Percentiles rank a stretch among this genome's conserved stretches.
phyloP scores from a whole-genome alignment of 306 rosid species.

The Medicago ruthenica region DNA sequence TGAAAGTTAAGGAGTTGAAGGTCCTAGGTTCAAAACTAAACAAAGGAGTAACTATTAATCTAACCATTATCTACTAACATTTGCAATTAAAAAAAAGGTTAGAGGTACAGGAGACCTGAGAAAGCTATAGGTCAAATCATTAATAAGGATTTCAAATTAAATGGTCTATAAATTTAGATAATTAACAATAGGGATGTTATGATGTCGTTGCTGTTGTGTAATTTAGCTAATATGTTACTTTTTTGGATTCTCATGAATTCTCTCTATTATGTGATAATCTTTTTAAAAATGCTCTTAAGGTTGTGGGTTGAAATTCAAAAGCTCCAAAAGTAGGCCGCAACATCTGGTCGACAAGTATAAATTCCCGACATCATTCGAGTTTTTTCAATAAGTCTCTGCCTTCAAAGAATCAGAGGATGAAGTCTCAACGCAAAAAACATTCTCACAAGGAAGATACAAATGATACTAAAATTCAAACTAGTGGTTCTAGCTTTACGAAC shows the following conservation, averaged over 20 bases:
- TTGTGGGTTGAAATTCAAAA: slow-evolving; percentile 88
- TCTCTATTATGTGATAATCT: neutral
- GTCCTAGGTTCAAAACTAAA: too few relatives aligned
- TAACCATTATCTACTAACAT: too few relatives aligned
- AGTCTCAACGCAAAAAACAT: slow-evolving; percentile 60
- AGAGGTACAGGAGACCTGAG: too few relatives aligned
- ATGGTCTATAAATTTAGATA: too few relatives aligned
- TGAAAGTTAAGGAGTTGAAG: too few relatives aligned
- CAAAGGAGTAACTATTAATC: too few relatives aligned
- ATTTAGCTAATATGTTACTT: neutral
- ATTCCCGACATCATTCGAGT: slow-evolving; percentile 80
- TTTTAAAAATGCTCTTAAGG: slow-evolving; percentile 44
- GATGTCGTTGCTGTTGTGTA: neutral
- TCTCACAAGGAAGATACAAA: slow-evolving; percentile 48
- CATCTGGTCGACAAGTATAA: slow-evolving; percentile 93
- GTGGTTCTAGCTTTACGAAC: too few relatives aligned
- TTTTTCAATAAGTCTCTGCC: slow-evolving; percentile 68
- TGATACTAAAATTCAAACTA: too few relatives aligned
- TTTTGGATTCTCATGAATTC: slow-evolving; percentile 6
- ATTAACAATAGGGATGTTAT: neutral
- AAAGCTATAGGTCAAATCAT: neutral
- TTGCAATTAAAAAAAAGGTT: too few relatives aligned
- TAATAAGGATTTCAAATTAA: too few relatives aligned
- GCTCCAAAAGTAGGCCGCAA: slow-evolving; percentile 74
- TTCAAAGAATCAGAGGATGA: slow-evolving; percentile 80